A percentile compares a stretch with the other conserved stretches of the same genome.
Evolutionary conservation across 257 asterid species (phyloP).

Genomic region (Przewalskia tangutica): DNA sequence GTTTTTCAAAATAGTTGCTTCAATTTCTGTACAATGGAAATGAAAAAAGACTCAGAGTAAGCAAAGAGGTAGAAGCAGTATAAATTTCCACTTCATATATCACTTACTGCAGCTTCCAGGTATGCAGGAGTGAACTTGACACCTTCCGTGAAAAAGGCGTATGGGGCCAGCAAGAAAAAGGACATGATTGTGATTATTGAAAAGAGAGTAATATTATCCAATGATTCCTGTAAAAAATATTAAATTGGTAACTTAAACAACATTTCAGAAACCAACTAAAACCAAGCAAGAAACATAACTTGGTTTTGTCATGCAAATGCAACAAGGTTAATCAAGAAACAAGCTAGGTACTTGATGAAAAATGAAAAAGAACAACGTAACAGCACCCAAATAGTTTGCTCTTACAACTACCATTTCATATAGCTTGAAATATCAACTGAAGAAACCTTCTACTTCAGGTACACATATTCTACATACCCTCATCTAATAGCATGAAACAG

Average conservation of each 20-base stretch:
- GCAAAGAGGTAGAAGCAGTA: background rate
- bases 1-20: background rate
- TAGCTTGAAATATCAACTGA: background rate
- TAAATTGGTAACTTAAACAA: constrained; percentile 7
- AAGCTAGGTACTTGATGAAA: background rate
- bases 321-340: background rate
- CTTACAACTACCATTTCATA: background rate
- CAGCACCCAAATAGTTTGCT: background rate
- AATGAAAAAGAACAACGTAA: background rate
- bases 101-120: constrained; percentile 67
- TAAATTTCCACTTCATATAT: background rate
- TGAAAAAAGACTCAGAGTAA: background rate
- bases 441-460: background rate
- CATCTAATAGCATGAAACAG: background rate
- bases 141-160: constrained; percentile 36
- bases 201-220: constrained; percentile 46
- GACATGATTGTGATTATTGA: constrained; percentile 49
- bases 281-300: background rate
- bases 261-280: background rate
- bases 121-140: constrained; percentile 58
- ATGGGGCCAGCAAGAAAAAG: constrained; percentile 39
- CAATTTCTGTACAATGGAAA: background rate
- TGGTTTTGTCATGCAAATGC: background rate
- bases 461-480: background rate
- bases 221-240: constrained; percentile 28